Evolutionary conservation across 495 filamentous ascomycete species (phyloP), one percentile per base, ranked within the genome.

Genomic region (Emericellopsis terricola): DNA sequence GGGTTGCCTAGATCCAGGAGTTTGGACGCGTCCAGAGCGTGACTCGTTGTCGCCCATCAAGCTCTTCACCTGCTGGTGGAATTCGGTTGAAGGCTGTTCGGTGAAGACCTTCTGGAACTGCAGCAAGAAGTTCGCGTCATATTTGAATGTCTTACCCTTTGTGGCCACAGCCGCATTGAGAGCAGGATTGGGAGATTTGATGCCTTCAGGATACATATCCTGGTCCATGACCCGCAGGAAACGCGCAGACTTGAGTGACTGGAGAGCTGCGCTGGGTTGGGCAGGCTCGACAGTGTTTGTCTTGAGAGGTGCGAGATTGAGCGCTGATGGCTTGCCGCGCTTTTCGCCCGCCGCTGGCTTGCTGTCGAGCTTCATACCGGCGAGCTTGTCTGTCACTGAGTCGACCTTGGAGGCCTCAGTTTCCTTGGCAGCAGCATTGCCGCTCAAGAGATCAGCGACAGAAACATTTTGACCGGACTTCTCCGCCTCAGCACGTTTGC

Each of bases 41-140:
- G 71, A 66, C 38, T 63, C 54, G 34, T 82, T 78, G 39, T 69
- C 69, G 37, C 79, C 85, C 37, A 86, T 84, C 27, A 99, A 72
- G 17, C 76, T 79, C 48, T 94, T 83, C 42, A 97, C 67, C 41
- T 82, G 82, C 31, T 67, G 56, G 36, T 85, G 76, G 73, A 93
- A 97, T 44, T 94, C 85, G 10, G 81, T 42, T 2, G 83, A 86
- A 8, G 89, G 89, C 55, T 94, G 92, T 56, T 97, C 89, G 36
- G 77, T 89, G 58, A 93, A 99, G 2, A 84, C 81, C 34, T 62
- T 59, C 60, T 94, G 77, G 67, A 99, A 99, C 49, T 99, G 91
- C n/a, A 96, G 64, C 55, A 99, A 61, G 67, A 99, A 99, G 31
- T 82, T 73, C 38, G 80, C 79, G 52, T 94, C 82, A 57, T 99